Conservation (phyloP, 2,329 filamentous ascomycete genomes). For the Penicillium olsonii region DNA sequence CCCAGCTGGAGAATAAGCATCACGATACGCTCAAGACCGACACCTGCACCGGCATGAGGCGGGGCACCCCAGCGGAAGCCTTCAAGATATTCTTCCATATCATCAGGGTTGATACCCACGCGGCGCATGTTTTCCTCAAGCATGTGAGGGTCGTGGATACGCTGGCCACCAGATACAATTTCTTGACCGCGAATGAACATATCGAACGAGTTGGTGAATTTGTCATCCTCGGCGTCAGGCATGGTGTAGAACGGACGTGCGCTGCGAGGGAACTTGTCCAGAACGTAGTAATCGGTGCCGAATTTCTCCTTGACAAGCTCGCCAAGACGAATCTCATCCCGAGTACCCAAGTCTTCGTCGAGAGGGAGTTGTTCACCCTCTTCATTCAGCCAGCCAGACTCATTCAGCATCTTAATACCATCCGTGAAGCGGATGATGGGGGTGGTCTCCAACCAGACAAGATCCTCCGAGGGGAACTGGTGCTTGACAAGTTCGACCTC, state of each 20-base stretch:
- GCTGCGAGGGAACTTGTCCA: constrained; percentile 86
- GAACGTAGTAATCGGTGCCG: constrained; percentile 85
- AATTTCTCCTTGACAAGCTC: constrained; percentile 83
- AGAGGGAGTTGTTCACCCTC: constrained; percentile 70
- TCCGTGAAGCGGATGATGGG: constrained; percentile 78
- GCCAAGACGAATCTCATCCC: constrained; percentile 84
- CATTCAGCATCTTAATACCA: constrained; percentile 76
- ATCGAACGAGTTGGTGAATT: constrained; percentile 88
- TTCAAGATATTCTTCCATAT: constrained; percentile 87
- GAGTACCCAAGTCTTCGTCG: constrained; percentile 78
- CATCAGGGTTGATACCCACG: constrained; percentile 73
- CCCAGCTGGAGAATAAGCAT: constrained; percentile 84
- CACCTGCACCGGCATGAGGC: constrained; percentile 85
- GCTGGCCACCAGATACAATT: constrained; percentile 87
- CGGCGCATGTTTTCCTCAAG: constrained; percentile 76
- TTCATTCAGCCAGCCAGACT: constrained; percentile 74
- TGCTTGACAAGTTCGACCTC: constrained; percentile 80
- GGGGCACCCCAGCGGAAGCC: constrained; percentile 87
- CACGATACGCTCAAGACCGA: constrained; percentile 84
- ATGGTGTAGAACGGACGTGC: constrained; percentile 92
- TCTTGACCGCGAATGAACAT: constrained; percentile 94
- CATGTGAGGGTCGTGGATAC: constrained; percentile 78
- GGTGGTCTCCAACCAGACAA: constrained; percentile 84
- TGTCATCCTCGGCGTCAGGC: constrained; percentile 70
- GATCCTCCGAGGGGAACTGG: constrained; percentile 82